These are phyloP conservation scores for Endocarpon pusillum DNA, from an alignment of 495 filamentous ascomycete species.

Conservation along the genomic window DNA sequence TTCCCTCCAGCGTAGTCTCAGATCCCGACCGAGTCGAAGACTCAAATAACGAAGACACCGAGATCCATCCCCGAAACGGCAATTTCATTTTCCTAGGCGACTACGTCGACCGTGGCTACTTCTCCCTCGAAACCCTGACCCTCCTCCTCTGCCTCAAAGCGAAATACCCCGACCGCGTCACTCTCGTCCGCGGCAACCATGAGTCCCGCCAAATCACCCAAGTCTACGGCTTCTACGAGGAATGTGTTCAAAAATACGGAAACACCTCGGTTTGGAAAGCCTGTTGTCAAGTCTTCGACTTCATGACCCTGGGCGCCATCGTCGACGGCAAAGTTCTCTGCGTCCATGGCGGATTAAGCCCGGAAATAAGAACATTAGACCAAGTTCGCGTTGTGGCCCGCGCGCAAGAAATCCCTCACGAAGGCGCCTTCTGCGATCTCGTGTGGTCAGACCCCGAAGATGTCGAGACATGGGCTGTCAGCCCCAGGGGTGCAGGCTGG, in stretches of 20 bases:
- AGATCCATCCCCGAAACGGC: slow-evolving; percentile 34
- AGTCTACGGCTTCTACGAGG: slow-evolving; percentile 97
- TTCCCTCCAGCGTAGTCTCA: slow-evolving; percentile 25
- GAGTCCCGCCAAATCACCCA: slow-evolving; percentile 97
- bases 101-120: slow-evolving; percentile 95
- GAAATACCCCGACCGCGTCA: slow-evolving; percentile 88
- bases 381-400: slow-evolving; percentile 95
- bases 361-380: slow-evolving; percentile 90
- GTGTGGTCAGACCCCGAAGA: slow-evolving; percentile 98
- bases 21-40: too few relatives aligned
- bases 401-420: slow-evolving; percentile 94
- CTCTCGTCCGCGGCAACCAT: slow-evolving; percentile 91
- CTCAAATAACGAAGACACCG: slow-evolving; percentile 24
- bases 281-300: slow-evolving; percentile 98
- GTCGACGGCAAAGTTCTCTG: slow-evolving; percentile 94
- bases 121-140: slow-evolving; percentile 93
- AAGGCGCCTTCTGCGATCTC: slow-evolving; percentile 93
- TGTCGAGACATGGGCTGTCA: slow-evolving; percentile 95
- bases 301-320: slow-evolving; percentile 87
- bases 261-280: slow-evolving; percentile 98
- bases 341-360: slow-evolving; percentile 91
- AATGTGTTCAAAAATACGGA: slow-evolving; percentile 94
- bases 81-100: slow-evolving; percentile 96
- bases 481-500: slow-evolving; percentile 85
- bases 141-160: slow-evolving; percentile 91